Evolutionary conservation across 2,329 filamentous ascomycete genomes (phyloP), one percentile per base, ranked within the genome.

Genomic region (Fusarium hainanense): DNA sequence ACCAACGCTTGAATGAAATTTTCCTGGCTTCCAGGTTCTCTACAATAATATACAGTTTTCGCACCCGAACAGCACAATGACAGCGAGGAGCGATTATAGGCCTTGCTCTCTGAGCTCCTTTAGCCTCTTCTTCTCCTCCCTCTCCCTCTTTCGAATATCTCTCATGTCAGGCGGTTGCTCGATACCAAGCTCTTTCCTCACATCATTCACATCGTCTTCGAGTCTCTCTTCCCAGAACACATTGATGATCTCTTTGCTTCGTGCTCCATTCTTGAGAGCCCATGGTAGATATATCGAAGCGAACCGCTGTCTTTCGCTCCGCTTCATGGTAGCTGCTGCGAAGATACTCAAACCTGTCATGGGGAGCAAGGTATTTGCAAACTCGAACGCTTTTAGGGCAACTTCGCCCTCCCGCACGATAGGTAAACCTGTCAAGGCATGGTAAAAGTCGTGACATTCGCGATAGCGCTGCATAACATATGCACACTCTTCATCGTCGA

Each of bases 381-480:
- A 99, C 82, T 99, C 96, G 73, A 99, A 97, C 1, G 94, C 94
- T 82, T 99, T 99, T 72, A 99, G 87, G n/a, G 95, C 96, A 14
- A 99, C 88, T 84, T 99, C 96, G 27, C 96, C 96, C 83, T 99
- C 96, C n/a, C 94, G 88, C 68, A 97, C 91, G 43, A 97, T 89
- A 0, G 96, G 96, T 49, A 99, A 82, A 0, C 95, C 95, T 1
- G 94, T 97, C 54, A 99, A 85, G 0, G 96, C 95, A 80, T 99
- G 96, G 82, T 97, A 98, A 81, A 99, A 98, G 79, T 99, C 96
- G 80, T 99, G 96, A 72, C 92, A 97, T 81, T 99, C 96, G 67
- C 96, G 90, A 81, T 99, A 99, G 56, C 96, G 89, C 84, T 98
- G 96, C 92, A 99, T 97, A 20, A 98, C 96, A 82, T 98, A 99